These are phyloP conservation scores for Xylaria grammica DNA, from an alignment of 495 filamentous ascomycete genomes.

Conservation along the genomic window DNA sequence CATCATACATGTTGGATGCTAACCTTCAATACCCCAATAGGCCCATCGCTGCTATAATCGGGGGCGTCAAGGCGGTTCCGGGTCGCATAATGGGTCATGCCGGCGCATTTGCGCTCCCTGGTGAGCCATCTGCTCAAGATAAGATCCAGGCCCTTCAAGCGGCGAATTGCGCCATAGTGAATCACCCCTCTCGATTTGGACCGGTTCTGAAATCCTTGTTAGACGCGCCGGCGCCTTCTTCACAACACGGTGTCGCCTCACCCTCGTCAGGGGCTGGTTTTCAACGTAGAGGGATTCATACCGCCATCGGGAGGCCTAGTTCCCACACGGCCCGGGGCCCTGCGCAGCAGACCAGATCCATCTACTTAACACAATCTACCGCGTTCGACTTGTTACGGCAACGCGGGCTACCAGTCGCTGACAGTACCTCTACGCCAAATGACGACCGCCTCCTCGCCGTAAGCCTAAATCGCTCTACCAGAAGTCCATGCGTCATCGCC, in stretches of 20 bases:
- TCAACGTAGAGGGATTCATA: constrained; percentile 58
- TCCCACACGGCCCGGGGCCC: neutral
- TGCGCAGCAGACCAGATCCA: constrained; percentile 41
- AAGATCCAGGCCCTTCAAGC: constrained; percentile 73
- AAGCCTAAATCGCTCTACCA: constrained; percentile 66
- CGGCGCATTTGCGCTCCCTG: constrained; percentile 73
- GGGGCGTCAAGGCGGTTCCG: constrained; percentile 66
- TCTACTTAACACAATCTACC: constrained; percentile 64
- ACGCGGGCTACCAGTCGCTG: constrained; percentile 53
- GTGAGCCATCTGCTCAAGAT: constrained; percentile 66
- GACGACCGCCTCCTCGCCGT: constrained; percentile 57
- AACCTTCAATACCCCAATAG: constrained; percentile 43
- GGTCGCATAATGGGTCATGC: constrained; percentile 89
- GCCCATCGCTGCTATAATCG: constrained; percentile 80
- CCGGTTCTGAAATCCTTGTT: constrained; percentile 64
- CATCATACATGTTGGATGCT: neutral
- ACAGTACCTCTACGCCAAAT: constrained; percentile 39
- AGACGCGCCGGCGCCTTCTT: constrained; percentile 20
- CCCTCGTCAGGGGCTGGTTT: constrained; percentile 11
- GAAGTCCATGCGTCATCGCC: constrained; percentile 71
- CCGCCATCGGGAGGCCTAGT: constrained; percentile 10
- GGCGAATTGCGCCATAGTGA: constrained; percentile 76
- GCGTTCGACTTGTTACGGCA: constrained; percentile 65
- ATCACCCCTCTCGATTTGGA: constrained; percentile 83
- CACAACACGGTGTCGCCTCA: constrained; percentile 26